Evolutionary conservation across 176 grass and related monocot genomes (phyloP), one percentile per base, ranked within the genome.

Genomic region (Hordeum marinum): DNA sequence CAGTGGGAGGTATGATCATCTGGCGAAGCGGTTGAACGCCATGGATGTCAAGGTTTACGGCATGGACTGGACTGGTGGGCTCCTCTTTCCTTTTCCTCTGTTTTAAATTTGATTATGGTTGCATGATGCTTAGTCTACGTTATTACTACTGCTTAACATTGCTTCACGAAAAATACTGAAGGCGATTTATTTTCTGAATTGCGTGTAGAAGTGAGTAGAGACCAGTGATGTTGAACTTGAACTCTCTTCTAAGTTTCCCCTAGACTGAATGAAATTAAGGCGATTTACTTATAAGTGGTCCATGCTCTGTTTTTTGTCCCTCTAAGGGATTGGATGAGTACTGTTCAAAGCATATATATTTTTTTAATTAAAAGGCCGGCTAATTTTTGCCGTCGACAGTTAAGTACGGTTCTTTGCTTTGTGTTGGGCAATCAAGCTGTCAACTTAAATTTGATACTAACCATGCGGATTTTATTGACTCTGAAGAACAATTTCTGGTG

Each of bases 51-150:
- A 95, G 89, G 95, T 95, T 75, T 92, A 93, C 27, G 93, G 85
- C 42, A 95, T 98, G 95, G 95, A 98, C 61, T 98, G 95, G 95
- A 98, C 84, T 21, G 95, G 95, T 98, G 83, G 90, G 93, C 43
- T 63, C 21, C 54, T 69, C 9, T 46, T 13, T 17, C 52, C 1
- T 0, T 8, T 26, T 61, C 6, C 25, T 48, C 42, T 75, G 9
- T 34, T 27, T 8, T 34, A 4, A 5, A 5, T 69, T 75, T 42
- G 0, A 36, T 83, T 26, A 34, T 36, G 0, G 14, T 48, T 78
- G 15, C 10, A 8, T 58, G 7, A 2, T 65, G 55, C 20, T 26
- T 21, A 67, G 15, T 48, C 5, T 7, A 48, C 35, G 7, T 55
- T 55, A 8, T n/a, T n/a, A n/a, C n/a, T n/a, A n/a, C 41, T 54